Percentiles rank a stretch among this genome's conserved stretches.
Conservation (phyloP, 495 filamentous ascomycete species). For the Neurospora africana region DNA sequence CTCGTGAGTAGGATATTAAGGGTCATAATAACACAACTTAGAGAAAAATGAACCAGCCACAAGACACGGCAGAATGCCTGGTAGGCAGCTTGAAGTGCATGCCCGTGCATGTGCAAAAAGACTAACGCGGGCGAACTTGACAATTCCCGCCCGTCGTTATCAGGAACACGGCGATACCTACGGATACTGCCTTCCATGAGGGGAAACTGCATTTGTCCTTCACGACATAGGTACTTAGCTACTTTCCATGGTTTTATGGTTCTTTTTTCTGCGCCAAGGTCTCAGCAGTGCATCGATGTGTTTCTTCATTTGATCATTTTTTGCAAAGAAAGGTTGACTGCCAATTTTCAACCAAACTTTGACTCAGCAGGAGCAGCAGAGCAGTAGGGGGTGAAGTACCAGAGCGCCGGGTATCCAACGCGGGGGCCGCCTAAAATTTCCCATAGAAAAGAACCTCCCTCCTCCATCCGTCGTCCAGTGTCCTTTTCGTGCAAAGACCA, state of each 20-base stretch:
- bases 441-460: background rate
- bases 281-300: background rate
- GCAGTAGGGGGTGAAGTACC: background rate
- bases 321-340: background rate
- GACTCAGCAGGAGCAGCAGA: background rate
- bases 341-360: background rate
- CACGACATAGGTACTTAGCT: no score
- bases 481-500: background rate
- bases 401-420: background rate
- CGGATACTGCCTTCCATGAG: background rate
- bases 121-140: background rate
- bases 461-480: background rate
- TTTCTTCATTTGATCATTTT: background rate
- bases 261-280: background rate
- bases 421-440: background rate
- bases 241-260: background rate
- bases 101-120: background rate
- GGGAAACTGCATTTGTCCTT: background rate
- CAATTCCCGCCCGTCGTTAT: background rate
- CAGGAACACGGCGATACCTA: background rate
- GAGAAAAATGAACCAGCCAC: background rate
- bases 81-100: background rate
- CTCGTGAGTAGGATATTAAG: background rate
- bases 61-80: background rate
- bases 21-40: background rate